Conservation (phyloP, 306 rosid genomes). For the Clitoria ternatea region DNA sequence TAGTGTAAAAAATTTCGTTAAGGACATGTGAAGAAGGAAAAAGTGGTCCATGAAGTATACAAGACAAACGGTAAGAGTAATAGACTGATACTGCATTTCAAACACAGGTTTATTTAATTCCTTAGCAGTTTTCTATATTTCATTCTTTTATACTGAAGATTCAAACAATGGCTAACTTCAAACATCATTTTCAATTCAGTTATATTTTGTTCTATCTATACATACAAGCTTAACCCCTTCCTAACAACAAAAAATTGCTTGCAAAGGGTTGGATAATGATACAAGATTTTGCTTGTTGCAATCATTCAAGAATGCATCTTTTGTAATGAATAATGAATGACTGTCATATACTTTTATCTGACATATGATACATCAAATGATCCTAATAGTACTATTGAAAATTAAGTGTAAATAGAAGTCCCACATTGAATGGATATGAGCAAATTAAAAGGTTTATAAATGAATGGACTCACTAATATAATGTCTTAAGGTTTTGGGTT, state of each 20-base stretch:
- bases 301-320: conserved; percentile 9
- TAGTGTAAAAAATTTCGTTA: not conserved
- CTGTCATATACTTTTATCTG: too few relatives aligned
- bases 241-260: too few relatives aligned
- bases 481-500: too few relatives aligned
- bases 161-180: not conserved
- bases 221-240: too few relatives aligned
- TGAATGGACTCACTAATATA: too few relatives aligned
- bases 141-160: not conserved
- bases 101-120: not conserved
- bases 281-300: not conserved
- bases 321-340: too few relatives aligned
- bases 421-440: too few relatives aligned
- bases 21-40: not conserved
- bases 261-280: not conserved
- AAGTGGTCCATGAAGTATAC: not conserved
- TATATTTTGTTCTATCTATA: not conserved
- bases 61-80: not conserved
- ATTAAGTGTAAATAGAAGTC: too few relatives aligned
- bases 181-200: not conserved
- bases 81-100: not conserved
- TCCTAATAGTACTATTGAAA: too few relatives aligned
- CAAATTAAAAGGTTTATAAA: too few relatives aligned
- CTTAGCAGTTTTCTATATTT: not conserved
- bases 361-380: not conserved